These are phyloP conservation scores for Komagataella phaffii DNA, from an alignment of 805 yeast species.

Conservation along the genomic window DNA sequence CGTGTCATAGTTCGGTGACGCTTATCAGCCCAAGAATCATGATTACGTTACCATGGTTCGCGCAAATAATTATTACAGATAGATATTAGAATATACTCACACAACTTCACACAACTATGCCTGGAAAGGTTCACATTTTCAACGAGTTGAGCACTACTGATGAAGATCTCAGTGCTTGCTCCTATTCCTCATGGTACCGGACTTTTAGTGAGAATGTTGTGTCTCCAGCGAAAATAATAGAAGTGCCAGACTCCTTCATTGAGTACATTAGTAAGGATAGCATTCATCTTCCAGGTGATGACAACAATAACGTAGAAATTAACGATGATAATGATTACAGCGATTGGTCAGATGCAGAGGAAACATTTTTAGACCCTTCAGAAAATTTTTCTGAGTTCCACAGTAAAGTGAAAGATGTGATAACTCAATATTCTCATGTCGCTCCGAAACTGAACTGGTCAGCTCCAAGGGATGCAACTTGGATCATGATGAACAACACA, in stretches of 20 bases:
- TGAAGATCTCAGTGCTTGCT: conserved; percentile 34
- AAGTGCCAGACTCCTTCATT: conserved; percentile 40
- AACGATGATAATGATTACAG: conserved; percentile 56
- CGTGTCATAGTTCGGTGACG: background rate
- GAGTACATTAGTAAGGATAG: conserved; percentile 57
- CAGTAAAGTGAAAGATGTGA: conserved; percentile 26
- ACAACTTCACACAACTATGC: conserved; percentile 1
- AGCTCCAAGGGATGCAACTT: conserved; percentile 86
- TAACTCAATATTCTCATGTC: conserved; percentile 43
- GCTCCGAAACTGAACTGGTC: conserved; percentile 95
- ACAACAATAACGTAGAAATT: conserved; percentile 18
- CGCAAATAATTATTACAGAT: background rate
- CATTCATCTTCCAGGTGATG: conserved; percentile 41
- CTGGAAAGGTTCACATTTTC: conserved; percentile 8
- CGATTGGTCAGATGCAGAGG: conserved; percentile 50
- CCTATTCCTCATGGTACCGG: conserved; percentile 48
- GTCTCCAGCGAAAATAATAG: conserved; percentile 39
- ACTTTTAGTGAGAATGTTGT: conserved; percentile 27
- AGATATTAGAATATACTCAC: too few relatives aligned
- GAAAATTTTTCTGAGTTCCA: conserved; percentile 49
- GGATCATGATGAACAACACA: conserved; percentile 76
- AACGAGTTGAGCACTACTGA: conserved; percentile 14
- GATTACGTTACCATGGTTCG: background rate
- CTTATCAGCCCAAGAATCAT: background rate
- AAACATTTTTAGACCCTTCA: conserved; percentile 24